phyloP scores from a whole-genome alignment of 2,329 filamentous ascomycete genomes.

The Pezicula rhizophila region DNA sequence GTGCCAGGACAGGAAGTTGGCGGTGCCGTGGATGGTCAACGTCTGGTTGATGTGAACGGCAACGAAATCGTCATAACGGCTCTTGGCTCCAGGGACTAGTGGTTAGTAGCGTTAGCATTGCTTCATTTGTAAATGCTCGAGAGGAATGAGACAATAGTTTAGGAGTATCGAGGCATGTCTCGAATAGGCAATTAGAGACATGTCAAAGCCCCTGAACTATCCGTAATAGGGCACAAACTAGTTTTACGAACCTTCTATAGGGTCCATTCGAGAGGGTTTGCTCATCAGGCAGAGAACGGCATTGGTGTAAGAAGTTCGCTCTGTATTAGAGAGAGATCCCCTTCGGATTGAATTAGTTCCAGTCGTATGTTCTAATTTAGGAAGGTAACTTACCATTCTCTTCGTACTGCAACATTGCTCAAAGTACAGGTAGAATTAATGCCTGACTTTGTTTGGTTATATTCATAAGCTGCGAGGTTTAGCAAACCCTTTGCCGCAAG shows the following conservation, averaged over 20 bases:
- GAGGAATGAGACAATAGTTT: no score
- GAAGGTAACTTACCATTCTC: slow-evolving; percentile 33
- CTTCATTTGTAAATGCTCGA: no score
- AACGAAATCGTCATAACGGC: slow-evolving; percentile 32
- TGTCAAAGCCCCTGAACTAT: no score
- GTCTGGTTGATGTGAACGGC: slow-evolving; percentile 31
- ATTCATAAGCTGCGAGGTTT: slow-evolving; percentile 27
- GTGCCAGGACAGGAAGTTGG: slow-evolving; percentile 37
- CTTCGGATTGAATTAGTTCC: slow-evolving; percentile 5
- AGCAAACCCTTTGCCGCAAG: slow-evolving; percentile 28
- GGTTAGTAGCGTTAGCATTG: no score
- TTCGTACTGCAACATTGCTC: slow-evolving; percentile 31
- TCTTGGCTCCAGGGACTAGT: slow-evolving; percentile 24
- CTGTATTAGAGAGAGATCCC: slow-evolving; percentile 11
- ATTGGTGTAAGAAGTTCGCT: slow-evolving; percentile 28
- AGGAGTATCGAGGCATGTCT: no score
- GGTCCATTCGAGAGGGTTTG: slow-evolving; percentile 26
- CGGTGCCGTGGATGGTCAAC: slow-evolving; percentile 28
- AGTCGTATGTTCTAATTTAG: background rate
- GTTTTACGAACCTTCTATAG: slow-evolving; percentile 24
- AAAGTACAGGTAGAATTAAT: slow-evolving; percentile 26
- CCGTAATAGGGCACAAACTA: slow-evolving; percentile 23
- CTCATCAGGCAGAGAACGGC: slow-evolving; percentile 32
- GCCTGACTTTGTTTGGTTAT: slow-evolving; percentile 7
- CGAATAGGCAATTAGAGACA: no score